Evolutionary conservation across 2,329 filamentous ascomycete genomes (phyloP).

Genomic region (Basipetospora sp.): DNA sequence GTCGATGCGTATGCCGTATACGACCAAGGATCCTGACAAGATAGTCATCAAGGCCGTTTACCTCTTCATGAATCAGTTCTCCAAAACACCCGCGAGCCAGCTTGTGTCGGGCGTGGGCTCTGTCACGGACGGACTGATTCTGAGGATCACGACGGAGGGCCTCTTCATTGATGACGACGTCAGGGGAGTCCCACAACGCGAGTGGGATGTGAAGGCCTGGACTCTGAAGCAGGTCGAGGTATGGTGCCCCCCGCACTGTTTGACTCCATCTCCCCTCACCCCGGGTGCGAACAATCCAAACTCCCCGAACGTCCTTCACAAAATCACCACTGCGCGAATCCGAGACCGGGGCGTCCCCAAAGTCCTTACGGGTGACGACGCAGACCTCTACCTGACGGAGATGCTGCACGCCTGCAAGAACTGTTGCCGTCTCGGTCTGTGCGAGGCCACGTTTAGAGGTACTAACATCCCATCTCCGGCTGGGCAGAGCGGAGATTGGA

Average conservation of each 20-base stretch:
- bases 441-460: conserved; percentile 28
- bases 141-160: conserved; percentile 85
- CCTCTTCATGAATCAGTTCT: conserved; percentile 76
- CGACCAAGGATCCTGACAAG: conserved; percentile 84
- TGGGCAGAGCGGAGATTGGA: conserved; percentile 39
- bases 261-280: conserved; percentile 30
- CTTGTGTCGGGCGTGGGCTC: conserved; percentile 69
- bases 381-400: conserved; percentile 47
- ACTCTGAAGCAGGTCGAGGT: conserved; percentile 86
- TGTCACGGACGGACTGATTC: conserved; percentile 81
- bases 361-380: conserved; percentile 47
- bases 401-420: conserved; percentile 51
- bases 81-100: conserved; percentile 79
- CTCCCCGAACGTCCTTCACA: conserved; percentile 30
- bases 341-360: conserved; percentile 36
- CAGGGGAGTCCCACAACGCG: conserved; percentile 75
- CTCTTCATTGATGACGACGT: conserved; percentile 96
- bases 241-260: conserved; percentile 56
- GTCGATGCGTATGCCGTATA: conserved; percentile 62
- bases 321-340: conserved; percentile 30
- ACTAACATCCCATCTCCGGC: conserved; percentile 25
- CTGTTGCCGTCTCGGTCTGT: conserved; percentile 42
- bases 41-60: conserved; percentile 91
- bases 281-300: conserved; percentile 22
- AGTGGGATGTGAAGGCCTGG: conserved; percentile 99